Conservation (phyloP, 2,329 filamentous ascomycete species). For the Trichoderma guizhouense region DNA sequence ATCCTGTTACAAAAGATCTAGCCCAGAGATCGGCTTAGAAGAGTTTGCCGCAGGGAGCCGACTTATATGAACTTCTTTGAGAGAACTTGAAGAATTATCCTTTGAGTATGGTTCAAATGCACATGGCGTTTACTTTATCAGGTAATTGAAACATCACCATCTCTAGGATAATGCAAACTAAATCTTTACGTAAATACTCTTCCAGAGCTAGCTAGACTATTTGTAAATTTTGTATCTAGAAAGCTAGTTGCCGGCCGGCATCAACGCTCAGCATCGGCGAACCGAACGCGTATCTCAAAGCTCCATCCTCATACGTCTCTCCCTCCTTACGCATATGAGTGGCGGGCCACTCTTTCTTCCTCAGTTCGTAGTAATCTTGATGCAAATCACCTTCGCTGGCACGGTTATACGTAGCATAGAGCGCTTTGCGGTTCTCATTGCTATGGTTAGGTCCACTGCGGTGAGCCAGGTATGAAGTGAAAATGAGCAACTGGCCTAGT, state of each 20-base stretch:
- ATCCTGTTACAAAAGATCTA: neutral
- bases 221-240: neutral
- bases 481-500: neutral
- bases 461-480: neutral
- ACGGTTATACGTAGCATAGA: constrained; percentile 1
- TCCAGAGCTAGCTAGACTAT: neutral
- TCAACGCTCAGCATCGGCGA: constrained; percentile 3
- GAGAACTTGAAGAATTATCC: neutral
- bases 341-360: neutral
- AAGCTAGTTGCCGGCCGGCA: neutral
- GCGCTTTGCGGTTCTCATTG: neutral
- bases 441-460: neutral
- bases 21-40: neutral
- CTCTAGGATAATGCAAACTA: neutral
- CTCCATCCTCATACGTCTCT: neutral
- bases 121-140: neutral
- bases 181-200: neutral
- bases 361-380: neutral
- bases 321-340: neutral
- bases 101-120: neutral
- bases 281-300: constrained; percentile 3
- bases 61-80: neutral
- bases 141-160: neutral
- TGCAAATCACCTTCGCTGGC: neutral
- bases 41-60: neutral